These are phyloP conservation scores for Bipolaris cookei DNA, from an alignment of 2,329 filamentous ascomycete genomes.

Conservation along the genomic window DNA sequence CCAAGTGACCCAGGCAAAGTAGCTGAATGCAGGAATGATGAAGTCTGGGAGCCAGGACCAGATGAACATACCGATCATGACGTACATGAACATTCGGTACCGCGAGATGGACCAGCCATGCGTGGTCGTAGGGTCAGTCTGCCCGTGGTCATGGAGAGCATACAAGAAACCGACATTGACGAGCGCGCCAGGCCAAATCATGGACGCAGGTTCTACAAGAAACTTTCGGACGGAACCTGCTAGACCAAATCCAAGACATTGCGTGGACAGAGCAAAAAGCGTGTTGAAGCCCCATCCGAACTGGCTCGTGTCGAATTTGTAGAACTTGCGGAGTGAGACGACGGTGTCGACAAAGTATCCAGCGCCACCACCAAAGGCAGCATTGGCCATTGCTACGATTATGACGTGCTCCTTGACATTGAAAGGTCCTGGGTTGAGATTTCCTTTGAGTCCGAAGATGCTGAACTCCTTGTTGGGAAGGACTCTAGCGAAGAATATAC, in stretches of 20 bases:
- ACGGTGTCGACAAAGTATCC: neutral
- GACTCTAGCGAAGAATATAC: neutral
- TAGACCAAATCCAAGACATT: neutral
- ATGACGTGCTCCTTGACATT: neutral
- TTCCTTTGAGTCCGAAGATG: neutral
- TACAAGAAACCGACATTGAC: neutral
- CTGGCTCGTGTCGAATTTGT: neutral
- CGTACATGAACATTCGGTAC: neutral
- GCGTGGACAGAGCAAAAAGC: neutral
- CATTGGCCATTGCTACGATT: neutral
- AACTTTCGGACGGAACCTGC: neutral
- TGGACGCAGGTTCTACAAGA: neutral
- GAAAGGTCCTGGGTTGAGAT: neutral
- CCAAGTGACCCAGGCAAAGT: neutral
- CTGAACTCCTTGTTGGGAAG: neutral
- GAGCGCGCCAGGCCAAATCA: neutral
- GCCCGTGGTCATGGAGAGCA: neutral
- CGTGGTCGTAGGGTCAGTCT: neutral
- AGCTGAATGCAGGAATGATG: neutral
- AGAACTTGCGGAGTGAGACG: neutral
- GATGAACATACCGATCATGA: neutral
- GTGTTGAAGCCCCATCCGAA: neutral
- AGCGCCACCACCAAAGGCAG: neutral
- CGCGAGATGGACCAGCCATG: neutral
- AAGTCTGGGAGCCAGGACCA: neutral